Evolutionary conservation across 306 rosid genomes (phyloP), one percentile per base, ranked within the genome.

Genomic region (Citrullus amarus): DNA sequence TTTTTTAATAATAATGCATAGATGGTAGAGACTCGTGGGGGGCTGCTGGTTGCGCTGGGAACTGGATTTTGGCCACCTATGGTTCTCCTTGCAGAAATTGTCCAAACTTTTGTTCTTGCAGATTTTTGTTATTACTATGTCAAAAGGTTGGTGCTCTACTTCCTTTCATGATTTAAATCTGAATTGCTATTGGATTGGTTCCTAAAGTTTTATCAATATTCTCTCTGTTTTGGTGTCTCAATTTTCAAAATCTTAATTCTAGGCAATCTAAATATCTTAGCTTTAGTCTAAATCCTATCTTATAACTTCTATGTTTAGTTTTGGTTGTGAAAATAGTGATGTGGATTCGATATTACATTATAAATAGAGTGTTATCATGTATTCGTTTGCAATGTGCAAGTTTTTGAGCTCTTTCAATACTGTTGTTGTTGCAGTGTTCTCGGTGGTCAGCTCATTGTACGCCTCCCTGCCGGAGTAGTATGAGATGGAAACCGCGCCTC

Each of bases 91-190:
- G 86, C 96, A 28, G 96, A 91, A 83, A 82, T 89, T 71, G 87
- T 91, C 81, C 96, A 91, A 86, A 91, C 96, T 41, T 89, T 87
- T 77, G 88, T 91, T 79, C 91, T 91, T 30, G 91, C 96, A 22
- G 96, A 91, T 82, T 91, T 91, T 79, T 91, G 96, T 85, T 91
- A 91, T 85, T 91, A 91, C 89, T 91, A 91, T 65, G 82, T 91
- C 75, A 89, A 86, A 81, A 91, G 96, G 96, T 91, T 60, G 48
- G 63, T 75, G 44, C 48, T 57, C 36, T 59, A 36, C 16, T 6
- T n/a, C 30, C 38, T 46, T 80, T 22, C 36, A 43, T 50, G 32
- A 39, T 41, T 38, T 68, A 12, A 16, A 15, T 66, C 50, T 17
- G 22, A 8, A 4, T 66, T 38, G 7, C 43, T 41, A 59, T 65